Evolutionary conservation across 306 rosid species (phyloP), one percentile per base, ranked within the genome.

Genomic region (Pyrus betulifolia): DNA sequence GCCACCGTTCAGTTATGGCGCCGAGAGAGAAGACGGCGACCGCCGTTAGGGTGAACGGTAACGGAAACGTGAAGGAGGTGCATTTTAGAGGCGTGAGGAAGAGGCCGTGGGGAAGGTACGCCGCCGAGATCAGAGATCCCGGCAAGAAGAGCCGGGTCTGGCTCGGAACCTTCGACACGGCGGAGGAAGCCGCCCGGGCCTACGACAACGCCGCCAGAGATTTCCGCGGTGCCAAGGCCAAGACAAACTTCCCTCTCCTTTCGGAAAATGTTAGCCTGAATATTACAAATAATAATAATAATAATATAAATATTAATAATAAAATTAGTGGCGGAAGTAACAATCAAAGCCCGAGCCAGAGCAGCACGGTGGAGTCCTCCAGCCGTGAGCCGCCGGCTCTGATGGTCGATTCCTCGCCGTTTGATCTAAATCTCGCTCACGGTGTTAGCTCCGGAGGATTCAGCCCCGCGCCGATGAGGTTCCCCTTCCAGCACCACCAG

Each of bases 41-140:
- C 74, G 83, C 35, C 76, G 88, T 49, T 3, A 88, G 87, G 35
- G 42, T 3, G 0, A 80, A 33, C 83, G 82, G 81, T 22, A 79
- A 19, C 85, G 82, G 81, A 28, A 80, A n/a, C 70, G 77, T 74
- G 0, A 92, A 87, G 79, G 97, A 95, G 87, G 84, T 84, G 85
- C 99, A 95, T 91, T 95, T 86, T 67, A 74, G 99, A 18, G 99
- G 99, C 2, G 99, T 95, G 35, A 84, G 99, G 74, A 95, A 95
- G 97, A 82, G 99, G 52, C 99, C 99, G 0, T 95, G 99, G 99
- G 99, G 99, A 4, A 87, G 97, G 71, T 95, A 92, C 70, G 99
- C 99, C 11, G 99, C 99, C 4, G 99, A 95, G 89, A 95, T 95
- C 44, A 83, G 99, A 65, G 99, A 95, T 85, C 99, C 99, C 0